Conservation (phyloP, 2,329 filamentous ascomycete species). For the Penicillium griseofulvum region DNA sequence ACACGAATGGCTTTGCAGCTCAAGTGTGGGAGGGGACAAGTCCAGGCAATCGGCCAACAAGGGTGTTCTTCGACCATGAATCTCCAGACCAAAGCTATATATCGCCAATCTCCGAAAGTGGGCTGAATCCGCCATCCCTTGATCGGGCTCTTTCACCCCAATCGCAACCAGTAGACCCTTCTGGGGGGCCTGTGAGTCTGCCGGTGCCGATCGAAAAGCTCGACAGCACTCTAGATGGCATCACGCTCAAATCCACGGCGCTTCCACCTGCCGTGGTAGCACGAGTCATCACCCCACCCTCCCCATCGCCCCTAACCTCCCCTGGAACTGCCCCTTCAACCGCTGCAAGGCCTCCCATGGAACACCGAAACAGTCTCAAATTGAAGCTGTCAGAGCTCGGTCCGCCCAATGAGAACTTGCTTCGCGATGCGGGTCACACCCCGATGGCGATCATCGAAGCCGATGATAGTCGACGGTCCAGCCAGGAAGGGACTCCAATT, state of each 20-base stretch:
- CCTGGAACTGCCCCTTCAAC: constrained; percentile 25
- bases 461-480: constrained; percentile 27
- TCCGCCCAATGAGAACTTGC: constrained; percentile 40
- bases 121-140: constrained; percentile 34
- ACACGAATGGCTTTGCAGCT: constrained; percentile 15
- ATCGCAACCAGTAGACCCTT: constrained; percentile 33
- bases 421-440: constrained; percentile 45
- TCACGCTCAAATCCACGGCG: constrained; percentile 47
- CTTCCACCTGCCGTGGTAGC: constrained; percentile 45
- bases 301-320: constrained; percentile 30
- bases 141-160: constrained; percentile 42
- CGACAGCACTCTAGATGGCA: constrained; percentile 47
- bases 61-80: constrained; percentile 43
- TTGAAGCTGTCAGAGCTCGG: constrained; percentile 39
- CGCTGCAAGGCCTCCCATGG: constrained; percentile 22
- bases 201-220: constrained; percentile 48
- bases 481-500: constrained; percentile 21
- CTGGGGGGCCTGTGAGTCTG: constrained; percentile 30
- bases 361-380: constrained; percentile 34
- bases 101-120: constrained; percentile 32
- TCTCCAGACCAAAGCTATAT: constrained; percentile 25
- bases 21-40: constrained; percentile 48
- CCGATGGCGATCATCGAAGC: constrained; percentile 44
- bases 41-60: constrained; percentile 39
- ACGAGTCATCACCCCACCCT: constrained; percentile 44